Evolutionary conservation across 345 rosid species (phyloP), one percentile per base, ranked within the genome.

Genomic region (Brassica incana): DNA sequence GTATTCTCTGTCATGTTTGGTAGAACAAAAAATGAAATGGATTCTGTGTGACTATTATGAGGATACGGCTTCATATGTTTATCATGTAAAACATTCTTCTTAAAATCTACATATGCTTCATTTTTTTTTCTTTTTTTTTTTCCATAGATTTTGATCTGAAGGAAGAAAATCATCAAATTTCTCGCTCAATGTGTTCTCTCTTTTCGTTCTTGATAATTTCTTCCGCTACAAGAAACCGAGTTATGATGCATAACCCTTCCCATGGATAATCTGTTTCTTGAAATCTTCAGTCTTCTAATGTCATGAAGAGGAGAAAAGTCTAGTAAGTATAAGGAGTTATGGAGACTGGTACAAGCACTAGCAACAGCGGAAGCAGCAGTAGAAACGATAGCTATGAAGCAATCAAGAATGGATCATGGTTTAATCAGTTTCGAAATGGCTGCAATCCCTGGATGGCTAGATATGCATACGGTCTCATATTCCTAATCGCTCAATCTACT

Each of bases 401-500:
- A 71, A 71, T 77, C 18, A 87, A 90, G 81, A 85, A 77, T 52
- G 79, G 86, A 8, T 89, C 97, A 12, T 95, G 97, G 94, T 88
- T 87, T 77, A 82, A 87, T 54, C 99, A 92, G 80, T 95, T 95
- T 73, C 84, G 87, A 9, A 88, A 91, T 72, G 94, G 91, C 20
- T 87, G 86, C 20, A 95, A 95, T 79, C 97, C 99, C 1, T 91
- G 99, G 99, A 90, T 92, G 92, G 97, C 97, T 36, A 88, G 99
- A 86, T 95, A 91, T 75, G 91, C 81, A 56, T 91, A 91, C 59
- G 97, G 88, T 16, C 81, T 95, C 78, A 88, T 95, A 29, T 95
- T 95, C 73, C 90, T 95, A 14, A 84, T 81, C 1, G 88, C 97
- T 0, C n/a, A 95, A 95, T 81, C 83, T 95, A 48, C 88, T 92